Evolutionary conservation across 2,329 filamentous ascomycete species (phyloP).

Genomic region (Neocucurbitaria cava): DNA sequence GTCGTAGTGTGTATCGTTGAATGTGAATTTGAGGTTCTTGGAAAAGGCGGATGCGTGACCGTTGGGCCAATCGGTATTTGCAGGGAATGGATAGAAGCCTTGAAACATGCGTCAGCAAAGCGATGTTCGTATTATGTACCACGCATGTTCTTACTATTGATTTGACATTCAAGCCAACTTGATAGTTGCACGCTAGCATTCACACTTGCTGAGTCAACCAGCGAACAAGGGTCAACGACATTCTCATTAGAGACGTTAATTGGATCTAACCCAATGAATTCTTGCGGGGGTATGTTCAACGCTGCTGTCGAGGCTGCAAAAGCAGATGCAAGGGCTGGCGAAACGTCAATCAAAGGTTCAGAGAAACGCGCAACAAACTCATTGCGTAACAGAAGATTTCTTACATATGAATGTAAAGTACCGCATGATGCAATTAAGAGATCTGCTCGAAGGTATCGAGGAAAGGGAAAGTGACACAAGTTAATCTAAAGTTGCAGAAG

Average conservation of each 20-base stretch:
- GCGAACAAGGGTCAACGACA: slow-evolving; percentile 28
- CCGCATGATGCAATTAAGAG: slow-evolving; percentile 7
- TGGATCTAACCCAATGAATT: slow-evolving; percentile 3
- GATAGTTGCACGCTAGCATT: slow-evolving; percentile 39
- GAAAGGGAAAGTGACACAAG: not conserved
- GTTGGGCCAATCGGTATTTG: slow-evolving; percentile 36
- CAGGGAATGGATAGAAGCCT: slow-evolving; percentile 44
- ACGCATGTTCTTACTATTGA: slow-evolving; percentile 26
- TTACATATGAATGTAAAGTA: slow-evolving; percentile 5
- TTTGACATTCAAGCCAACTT: slow-evolving; percentile 42
- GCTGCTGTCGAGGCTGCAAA: slow-evolving; percentile 6
- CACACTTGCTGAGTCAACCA: slow-evolving; percentile 25
- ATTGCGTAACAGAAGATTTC: not conserved
- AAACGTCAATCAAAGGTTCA: not conserved
- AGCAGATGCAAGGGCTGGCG: slow-evolving; percentile 1
- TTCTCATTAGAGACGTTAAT: slow-evolving; percentile 1
- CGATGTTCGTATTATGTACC: not conserved
- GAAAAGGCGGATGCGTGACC: slow-evolving; percentile 34
- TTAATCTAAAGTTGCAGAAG: not conserved
- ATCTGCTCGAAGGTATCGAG: not conserved
- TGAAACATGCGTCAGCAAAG: not conserved
- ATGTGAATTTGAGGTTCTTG: slow-evolving; percentile 35
- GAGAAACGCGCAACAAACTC: not conserved
- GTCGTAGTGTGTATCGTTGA: slow-evolving; percentile 43
- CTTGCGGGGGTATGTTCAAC: slow-evolving; percentile 6